A percentile compares a stretch with the other conserved stretches of the same genome.
These are phyloP conservation scores for Cryphonectria naterciae DNA, from an alignment of 2,329 filamentous ascomycete genomes.

Conservation along the genomic window DNA sequence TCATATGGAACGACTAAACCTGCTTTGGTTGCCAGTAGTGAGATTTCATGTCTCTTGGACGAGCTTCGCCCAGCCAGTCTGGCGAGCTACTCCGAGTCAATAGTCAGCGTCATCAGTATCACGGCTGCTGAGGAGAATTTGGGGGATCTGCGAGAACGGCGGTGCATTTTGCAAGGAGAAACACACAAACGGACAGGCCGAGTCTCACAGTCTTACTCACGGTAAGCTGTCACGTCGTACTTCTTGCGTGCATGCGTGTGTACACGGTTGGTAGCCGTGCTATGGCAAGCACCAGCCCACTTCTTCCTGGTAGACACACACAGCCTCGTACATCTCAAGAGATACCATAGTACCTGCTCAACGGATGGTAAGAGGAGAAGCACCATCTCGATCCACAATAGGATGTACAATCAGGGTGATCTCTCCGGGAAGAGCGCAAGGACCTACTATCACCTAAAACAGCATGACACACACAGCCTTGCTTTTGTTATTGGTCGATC, in stretches of 20 bases:
- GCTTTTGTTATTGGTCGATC: background rate
- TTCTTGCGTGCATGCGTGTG: background rate
- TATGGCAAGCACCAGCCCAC: background rate
- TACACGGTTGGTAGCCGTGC: background rate
- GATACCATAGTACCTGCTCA: too few relatives aligned
- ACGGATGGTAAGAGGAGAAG: background rate
- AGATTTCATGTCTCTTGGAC: background rate
- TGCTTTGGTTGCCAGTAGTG: background rate
- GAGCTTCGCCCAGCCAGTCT: conserved; percentile 19
- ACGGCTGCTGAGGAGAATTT: background rate
- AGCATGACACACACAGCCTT: background rate
- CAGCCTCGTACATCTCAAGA: background rate
- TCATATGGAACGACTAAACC: background rate
- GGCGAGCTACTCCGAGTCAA: conserved; percentile 19
- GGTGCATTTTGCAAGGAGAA: background rate
- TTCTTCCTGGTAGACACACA: background rate
- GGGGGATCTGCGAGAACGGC: background rate
- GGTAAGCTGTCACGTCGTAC: conserved; percentile 5
- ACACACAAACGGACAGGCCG: conserved; percentile 10
- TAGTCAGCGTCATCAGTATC: conserved; percentile 17
- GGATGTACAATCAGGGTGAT: background rate
- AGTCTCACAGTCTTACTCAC: conserved; percentile 11
- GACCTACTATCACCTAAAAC: background rate
- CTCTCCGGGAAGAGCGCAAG: background rate
- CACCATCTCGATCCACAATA: background rate